Evolutionary conservation across 208 protist genomes (phyloP).

Genomic region (Jaenimonas drosophilae): DNA sequence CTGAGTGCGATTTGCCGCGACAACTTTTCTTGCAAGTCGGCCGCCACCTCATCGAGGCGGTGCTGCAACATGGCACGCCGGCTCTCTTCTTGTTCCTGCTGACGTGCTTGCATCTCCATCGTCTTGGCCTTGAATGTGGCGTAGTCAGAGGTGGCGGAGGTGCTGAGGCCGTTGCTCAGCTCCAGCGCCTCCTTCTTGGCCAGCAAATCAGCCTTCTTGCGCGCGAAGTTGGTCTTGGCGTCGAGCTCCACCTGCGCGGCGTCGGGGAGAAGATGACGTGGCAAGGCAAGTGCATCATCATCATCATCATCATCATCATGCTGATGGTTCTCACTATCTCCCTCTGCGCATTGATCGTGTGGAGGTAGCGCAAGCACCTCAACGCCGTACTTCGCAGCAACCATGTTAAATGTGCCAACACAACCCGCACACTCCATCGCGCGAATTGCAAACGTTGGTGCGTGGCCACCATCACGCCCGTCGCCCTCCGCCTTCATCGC

Average conservation of each 20-base stretch:
- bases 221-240: slow-evolving; percentile 22
- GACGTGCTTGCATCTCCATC: slow-evolving; percentile 12
- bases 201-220: slow-evolving; percentile 49
- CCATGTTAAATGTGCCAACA: slow-evolving; percentile 66
- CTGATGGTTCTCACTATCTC: slow-evolving; percentile 9
- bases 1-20: slow-evolving; percentile 46
- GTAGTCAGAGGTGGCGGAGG: slow-evolving; percentile 29
- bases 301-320: slow-evolving; percentile 9
- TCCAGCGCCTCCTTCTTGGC: slow-evolving; percentile 71
- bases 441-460: slow-evolving; percentile 14
- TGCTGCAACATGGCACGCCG: slow-evolving; percentile 25
- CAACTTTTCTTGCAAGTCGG: slow-evolving; percentile 37
- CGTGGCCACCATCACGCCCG: slow-evolving; percentile 7
- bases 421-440: slow-evolving; percentile 65
- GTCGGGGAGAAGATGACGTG: slow-evolving; percentile 35
- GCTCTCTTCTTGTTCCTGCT: slow-evolving; percentile 27
- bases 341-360: neutral
- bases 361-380: slow-evolving; percentile 16
- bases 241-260: slow-evolving; percentile 18
- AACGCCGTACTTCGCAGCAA: slow-evolving; percentile 44
- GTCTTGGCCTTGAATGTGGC: slow-evolving; percentile 24
- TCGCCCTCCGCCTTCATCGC: slow-evolving; percentile 6
- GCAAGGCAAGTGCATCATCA: neutral
- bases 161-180: slow-evolving; percentile 39
- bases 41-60: slow-evolving; percentile 30